Evolutionary conservation across 306 rosid species (phyloP).

Genomic region (Pyrus betulifolia): DNA sequence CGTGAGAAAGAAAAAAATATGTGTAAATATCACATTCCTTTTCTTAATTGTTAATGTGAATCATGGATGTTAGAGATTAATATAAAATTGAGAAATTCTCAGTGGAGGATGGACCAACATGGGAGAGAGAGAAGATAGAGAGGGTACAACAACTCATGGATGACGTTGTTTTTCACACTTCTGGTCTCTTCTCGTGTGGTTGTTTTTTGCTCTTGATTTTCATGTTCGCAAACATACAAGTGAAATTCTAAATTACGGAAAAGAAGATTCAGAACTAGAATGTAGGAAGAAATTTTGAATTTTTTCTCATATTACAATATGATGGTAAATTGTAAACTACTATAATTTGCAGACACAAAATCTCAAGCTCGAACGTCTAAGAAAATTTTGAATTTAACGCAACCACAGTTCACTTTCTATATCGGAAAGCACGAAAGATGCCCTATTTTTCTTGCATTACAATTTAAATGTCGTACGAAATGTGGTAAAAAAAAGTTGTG

Average conservation of each 20-base stretch:
- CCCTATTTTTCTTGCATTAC: conserved; percentile 9
- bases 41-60: not conserved
- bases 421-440: conserved; percentile 17
- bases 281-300: no score
- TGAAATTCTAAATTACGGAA: no score
- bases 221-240: rapidly evolving
- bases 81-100: not conserved
- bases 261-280: no score
- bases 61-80: conserved; percentile 20
- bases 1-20: no score
- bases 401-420: not conserved
- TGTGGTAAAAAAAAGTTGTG: not conserved
- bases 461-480: not conserved
- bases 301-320: not conserved
- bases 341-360: no score
- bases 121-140: not conserved
- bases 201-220: no score
- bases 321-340: not conserved
- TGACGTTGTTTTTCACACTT: not conserved
- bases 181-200: no score
- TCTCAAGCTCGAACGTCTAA: not conserved
- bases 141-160: not conserved
- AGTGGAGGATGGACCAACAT: conserved; percentile 18
- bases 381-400: no score
- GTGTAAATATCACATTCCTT: not conserved